Percentiles rank a stretch among this genome's conserved stretches.
phyloP scores from a whole-genome alignment of 2,329 filamentous ascomycete genomes.

The Blumeria graminis region DNA sequence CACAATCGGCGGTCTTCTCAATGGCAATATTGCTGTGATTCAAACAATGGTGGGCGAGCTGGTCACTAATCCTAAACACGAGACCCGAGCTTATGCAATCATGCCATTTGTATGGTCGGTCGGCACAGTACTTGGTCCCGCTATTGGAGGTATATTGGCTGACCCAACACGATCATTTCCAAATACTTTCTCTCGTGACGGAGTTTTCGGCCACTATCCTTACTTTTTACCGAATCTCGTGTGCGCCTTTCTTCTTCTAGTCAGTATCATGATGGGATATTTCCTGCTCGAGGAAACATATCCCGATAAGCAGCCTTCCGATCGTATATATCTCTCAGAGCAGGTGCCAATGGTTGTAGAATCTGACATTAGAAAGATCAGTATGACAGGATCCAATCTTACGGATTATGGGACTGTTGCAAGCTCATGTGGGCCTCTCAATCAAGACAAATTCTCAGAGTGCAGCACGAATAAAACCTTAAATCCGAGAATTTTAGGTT shows the following conservation, averaged over 20 bases:
- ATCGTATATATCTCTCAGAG: slow-evolving; percentile 17
- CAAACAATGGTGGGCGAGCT: slow-evolving; percentile 74
- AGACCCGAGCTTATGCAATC: slow-evolving; percentile 67
- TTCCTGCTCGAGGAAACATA: slow-evolving; percentile 73
- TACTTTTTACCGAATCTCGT: slow-evolving; percentile 78
- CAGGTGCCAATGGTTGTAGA: slow-evolving; percentile 49
- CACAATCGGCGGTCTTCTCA: slow-evolving; percentile 56
- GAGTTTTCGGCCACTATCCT: slow-evolving; percentile 55
- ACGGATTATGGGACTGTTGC: too few relatives aligned
- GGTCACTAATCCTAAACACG: slow-evolving; percentile 61
- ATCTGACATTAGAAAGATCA: slow-evolving; percentile 29
- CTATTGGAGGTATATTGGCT: slow-evolving; percentile 69
- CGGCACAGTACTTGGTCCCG: slow-evolving; percentile 71
- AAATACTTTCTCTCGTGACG: slow-evolving; percentile 35
- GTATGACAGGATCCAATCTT: not conserved
- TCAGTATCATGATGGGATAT: slow-evolving; percentile 62
- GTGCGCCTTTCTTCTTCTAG: slow-evolving; percentile 47
- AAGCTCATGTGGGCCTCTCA: slow-evolving; percentile 11
- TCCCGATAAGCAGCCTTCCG: slow-evolving; percentile 45
- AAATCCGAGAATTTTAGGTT: slow-evolving; percentile 41
- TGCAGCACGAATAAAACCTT: slow-evolving; percentile 15
- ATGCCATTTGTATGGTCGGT: slow-evolving; percentile 93
- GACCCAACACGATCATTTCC: slow-evolving; percentile 57
- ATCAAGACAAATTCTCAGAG: slow-evolving; percentile 12
- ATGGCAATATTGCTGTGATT: slow-evolving; percentile 78